Conservation (phyloP, 2,329 filamentous ascomycete genomes). For the Ceratocystiopsis sp. region DNA sequence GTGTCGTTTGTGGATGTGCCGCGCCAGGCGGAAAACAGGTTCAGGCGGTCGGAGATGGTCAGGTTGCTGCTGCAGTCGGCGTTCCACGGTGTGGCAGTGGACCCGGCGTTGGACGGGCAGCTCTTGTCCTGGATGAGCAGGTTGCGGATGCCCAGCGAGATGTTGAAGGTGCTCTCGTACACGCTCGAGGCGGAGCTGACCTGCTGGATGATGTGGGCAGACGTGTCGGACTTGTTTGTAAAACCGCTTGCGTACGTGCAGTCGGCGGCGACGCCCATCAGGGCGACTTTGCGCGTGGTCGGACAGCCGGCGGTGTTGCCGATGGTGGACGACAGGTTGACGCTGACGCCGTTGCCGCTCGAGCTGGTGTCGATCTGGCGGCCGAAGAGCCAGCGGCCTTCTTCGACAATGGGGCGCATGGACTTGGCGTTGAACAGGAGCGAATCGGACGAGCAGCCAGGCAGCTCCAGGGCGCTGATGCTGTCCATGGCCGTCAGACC, state of each 20-base stretch:
- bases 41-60: conserved; percentile 62
- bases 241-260: conserved; percentile 72
- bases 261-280: conserved; percentile 84
- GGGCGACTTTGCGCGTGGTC: conserved; percentile 72
- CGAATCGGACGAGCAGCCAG: conserved; percentile 55
- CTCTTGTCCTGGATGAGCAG: conserved; percentile 56
- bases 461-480: background rate
- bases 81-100: conserved; percentile 66
- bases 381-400: conserved; percentile 48
- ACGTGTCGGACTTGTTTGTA: conserved; percentile 43
- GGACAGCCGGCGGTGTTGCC: conserved; percentile 76
- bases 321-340: conserved; percentile 64
- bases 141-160: conserved; percentile 79
- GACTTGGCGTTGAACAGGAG: conserved; percentile 63
- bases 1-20: conserved; percentile 50
- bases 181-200: conserved; percentile 77
- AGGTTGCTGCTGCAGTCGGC: conserved; percentile 46
- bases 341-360: conserved; percentile 58
- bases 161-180: conserved; percentile 87
- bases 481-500: conserved; percentile 9
- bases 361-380: conserved; percentile 46
- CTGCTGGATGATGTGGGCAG: conserved; percentile 60
- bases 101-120: conserved; percentile 52
- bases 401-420: conserved; percentile 41
- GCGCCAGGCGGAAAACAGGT: conserved; percentile 79